phyloP scores from a whole-genome alignment of 2,329 filamentous ascomycete genomes.

The Rutstroemia sp. region DNA sequence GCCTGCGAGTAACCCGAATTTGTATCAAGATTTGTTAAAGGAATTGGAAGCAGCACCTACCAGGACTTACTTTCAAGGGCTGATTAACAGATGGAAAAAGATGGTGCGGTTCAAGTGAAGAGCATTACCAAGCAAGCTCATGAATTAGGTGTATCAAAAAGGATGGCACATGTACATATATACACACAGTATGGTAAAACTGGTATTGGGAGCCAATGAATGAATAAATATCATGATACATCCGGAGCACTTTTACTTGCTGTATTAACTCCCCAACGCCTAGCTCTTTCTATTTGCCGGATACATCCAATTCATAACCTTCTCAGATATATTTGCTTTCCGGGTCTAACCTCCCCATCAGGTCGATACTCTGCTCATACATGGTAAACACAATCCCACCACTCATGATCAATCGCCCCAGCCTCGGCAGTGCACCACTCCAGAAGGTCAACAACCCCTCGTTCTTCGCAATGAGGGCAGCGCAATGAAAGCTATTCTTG shows the following conservation, averaged over 20 bases:
- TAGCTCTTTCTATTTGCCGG: not conserved
- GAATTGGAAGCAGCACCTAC: constrained; percentile 58
- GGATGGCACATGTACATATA: not conserved
- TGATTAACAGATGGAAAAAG: constrained; percentile 49
- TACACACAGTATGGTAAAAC: not conserved
- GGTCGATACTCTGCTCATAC: constrained; percentile 94
- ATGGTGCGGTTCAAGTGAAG: constrained; percentile 48
- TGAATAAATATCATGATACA: not conserved
- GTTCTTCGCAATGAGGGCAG: constrained; percentile 73
- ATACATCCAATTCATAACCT: not conserved
- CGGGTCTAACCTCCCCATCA: constrained; percentile 74
- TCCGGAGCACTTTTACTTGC: not conserved
- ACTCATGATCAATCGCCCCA: constrained; percentile 80
- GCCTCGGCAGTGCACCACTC: constrained; percentile 81
- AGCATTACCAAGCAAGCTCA: not conserved
- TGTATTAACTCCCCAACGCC: not conserved
- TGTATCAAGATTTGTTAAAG: constrained; percentile 44
- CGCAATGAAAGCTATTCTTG: constrained; percentile 82
- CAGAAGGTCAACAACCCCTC: constrained; percentile 89
- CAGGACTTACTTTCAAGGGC: constrained; percentile 44
- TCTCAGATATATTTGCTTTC: constrained; percentile 64
- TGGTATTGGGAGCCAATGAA: not conserved
- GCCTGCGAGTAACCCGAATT: constrained; percentile 59
- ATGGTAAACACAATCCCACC: constrained; percentile 98
- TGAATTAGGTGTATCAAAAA: not conserved